Percentiles rank a stretch among this genome's conserved stretches.
Evolutionary conservation across 2,329 filamentous ascomycete genomes (phyloP).

Genomic region (Neoscytalidium dimidiatum): DNA sequence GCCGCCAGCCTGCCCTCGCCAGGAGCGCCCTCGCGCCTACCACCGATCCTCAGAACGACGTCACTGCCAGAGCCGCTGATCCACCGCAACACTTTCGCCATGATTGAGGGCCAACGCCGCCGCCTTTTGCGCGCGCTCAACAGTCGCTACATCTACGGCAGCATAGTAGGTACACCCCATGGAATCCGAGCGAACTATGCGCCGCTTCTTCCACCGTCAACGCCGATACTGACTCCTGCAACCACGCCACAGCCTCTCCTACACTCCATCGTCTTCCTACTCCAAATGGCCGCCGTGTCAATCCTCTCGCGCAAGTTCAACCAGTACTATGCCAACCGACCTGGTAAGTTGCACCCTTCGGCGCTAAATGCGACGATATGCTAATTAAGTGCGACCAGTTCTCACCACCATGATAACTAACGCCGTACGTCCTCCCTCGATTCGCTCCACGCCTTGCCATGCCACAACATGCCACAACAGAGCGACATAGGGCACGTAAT

Average conservation of each 20-base stretch:
- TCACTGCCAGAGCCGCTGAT: slow-evolving; percentile 19
- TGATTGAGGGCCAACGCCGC: slow-evolving; percentile 50
- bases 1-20: background rate
- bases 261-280: slow-evolving; percentile 78
- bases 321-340: slow-evolving; percentile 87
- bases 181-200: slow-evolving; percentile 20
- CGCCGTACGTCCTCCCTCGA: slow-evolving; percentile 59
- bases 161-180: slow-evolving; percentile 61
- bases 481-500: background rate
- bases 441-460: slow-evolving; percentile 17
- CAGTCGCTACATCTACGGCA: slow-evolving; percentile 72
- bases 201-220: slow-evolving; percentile 8
- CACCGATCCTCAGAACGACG: slow-evolving; percentile 16
- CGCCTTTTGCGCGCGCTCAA: slow-evolving; percentile 67
- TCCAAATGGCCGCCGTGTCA: slow-evolving; percentile 85
- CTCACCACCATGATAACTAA: slow-evolving; percentile 99
- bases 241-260: slow-evolving; percentile 73
- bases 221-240: slow-evolving; percentile 6
- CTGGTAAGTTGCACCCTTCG: slow-evolving; percentile 57
- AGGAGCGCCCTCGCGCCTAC: slow-evolving; percentile 18
- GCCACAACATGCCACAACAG: background rate
- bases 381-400: slow-evolving; percentile 52
- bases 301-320: slow-evolving; percentile 87
- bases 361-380: background rate
- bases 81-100: slow-evolving; percentile 26